These are phyloP conservation scores for Scenedesmus sp. DNA, from an alignment of 163 green algal genomes.

Conservation along the genomic window DNA sequence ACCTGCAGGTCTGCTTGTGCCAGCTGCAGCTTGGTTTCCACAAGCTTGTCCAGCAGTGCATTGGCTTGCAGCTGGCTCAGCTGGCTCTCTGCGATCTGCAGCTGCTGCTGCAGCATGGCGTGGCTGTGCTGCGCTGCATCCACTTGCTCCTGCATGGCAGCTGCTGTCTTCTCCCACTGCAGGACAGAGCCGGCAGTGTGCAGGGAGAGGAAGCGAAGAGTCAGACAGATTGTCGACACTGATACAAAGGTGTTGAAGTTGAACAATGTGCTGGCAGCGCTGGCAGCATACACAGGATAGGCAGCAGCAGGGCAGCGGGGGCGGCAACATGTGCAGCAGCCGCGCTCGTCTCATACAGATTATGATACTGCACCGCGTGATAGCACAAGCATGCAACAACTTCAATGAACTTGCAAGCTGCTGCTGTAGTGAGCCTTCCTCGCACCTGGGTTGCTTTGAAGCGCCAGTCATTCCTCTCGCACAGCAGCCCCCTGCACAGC, in stretches of 20 bases:
- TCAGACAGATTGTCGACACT: not conserved
- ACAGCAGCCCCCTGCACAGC: conserved; percentile 31
- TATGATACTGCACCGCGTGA: no score
- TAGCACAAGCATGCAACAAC: no score
- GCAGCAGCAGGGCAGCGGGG: no score
- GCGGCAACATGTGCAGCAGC: no score
- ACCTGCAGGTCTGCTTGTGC: conserved; percentile 19
- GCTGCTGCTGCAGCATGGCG: conserved; percentile 1
- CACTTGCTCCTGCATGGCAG: not conserved
- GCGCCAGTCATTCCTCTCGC: conserved; percentile 43
- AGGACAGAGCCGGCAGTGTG: not conserved
- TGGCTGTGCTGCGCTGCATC: not conserved
- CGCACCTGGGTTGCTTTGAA: conserved; percentile 41
- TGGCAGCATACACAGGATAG: not conserved
- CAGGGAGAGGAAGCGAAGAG: not conserved
- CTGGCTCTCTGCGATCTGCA: not conserved
- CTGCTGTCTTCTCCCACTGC: conserved; percentile 15
- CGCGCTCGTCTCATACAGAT: no score
- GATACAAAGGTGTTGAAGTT: not conserved
- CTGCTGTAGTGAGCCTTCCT: no score
- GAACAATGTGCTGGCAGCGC: not conserved
- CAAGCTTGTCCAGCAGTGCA: conserved; percentile 14
- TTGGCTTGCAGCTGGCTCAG: not conserved
- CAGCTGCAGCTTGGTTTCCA: conserved; percentile 37
- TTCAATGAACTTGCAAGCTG: no score